Percentiles rank a stretch among this genome's conserved stretches.
phyloP scores from a whole-genome alignment of 140 eudicot species.

The Ambrosia hybrid region DNA sequence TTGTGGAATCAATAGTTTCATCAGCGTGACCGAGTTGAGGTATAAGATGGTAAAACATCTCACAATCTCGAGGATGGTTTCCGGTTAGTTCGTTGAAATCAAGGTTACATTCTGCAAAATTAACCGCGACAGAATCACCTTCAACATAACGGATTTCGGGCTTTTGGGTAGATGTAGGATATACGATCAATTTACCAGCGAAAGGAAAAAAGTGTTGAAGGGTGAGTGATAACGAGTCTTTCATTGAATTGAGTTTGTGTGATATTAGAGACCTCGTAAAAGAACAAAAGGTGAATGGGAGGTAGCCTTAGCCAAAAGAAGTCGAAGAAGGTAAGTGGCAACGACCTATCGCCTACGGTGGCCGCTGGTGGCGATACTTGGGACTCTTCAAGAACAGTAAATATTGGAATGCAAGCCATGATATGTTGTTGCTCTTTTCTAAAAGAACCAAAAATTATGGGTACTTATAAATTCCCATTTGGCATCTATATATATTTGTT shows the following conservation, averaged over 20 bases:
- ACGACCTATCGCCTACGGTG: conserved; percentile 12
- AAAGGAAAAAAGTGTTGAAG: too few species aligned
- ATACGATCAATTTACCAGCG: too few species aligned
- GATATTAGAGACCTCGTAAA: conserved; percentile 22
- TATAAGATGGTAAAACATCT: conserved; percentile 40
- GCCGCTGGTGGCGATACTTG: not conserved
- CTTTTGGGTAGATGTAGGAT: too few species aligned
- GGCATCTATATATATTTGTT: too few species aligned
- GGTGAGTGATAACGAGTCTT: conserved; percentile 46
- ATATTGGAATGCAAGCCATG: conserved; percentile 9
- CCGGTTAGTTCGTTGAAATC: conserved; percentile 34
- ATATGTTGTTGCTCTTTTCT: not conserved
- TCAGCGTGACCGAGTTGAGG: conserved; percentile 7
- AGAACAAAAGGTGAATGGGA: conserved; percentile 32
- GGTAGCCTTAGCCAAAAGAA: conserved; percentile 31
- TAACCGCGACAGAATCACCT: not conserved
- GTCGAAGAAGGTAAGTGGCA: conserved; percentile 44
- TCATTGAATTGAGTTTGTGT: conserved; percentile 18
- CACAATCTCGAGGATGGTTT: conserved; percentile 41
- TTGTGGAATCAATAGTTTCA: not conserved
- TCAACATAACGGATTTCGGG: too few species aligned
- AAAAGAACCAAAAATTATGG: not conserved
- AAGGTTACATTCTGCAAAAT: conserved; percentile 20
- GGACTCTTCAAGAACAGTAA: not conserved
- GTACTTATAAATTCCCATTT: too few species aligned